Evolutionary conservation across 1,284 basidiomycete genomes (phyloP).

Genomic region (Rhodofomes roseus): DNA sequence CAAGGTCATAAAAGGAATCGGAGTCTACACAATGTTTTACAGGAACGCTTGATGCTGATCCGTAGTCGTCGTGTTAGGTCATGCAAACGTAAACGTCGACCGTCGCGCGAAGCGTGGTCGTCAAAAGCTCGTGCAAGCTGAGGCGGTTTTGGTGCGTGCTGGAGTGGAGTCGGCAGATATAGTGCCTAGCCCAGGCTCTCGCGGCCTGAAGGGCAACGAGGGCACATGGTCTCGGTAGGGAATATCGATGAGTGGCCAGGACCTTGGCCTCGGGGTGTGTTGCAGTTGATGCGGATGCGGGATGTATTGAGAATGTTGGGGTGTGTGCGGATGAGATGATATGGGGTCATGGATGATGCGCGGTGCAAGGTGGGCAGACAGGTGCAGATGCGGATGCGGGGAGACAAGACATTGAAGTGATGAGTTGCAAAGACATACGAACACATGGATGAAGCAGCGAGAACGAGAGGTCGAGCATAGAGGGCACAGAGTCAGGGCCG

Average conservation of each 20-base stretch:
- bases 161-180: neutral
- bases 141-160: conserved; percentile 2
- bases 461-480: neutral
- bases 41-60: neutral
- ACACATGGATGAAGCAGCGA: neutral
- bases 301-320: neutral
- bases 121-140: conserved; percentile 1
- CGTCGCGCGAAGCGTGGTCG: neutral
- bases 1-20: neutral
- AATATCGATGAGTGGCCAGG: neutral
- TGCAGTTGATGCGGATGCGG: conserved; percentile 1
- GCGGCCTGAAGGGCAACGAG: neutral
- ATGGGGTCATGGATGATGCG: neutral
- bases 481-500: neutral
- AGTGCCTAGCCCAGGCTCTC: conserved; percentile 1
- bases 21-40: neutral
- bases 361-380: neutral
- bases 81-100: neutral
- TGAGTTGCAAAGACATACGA: neutral
- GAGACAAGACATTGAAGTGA: neutral
- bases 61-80: neutral
- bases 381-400: neutral
- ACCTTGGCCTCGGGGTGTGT: neutral
- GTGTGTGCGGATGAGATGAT: neutral
- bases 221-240: neutral